These are phyloP conservation scores for Cyclotella sp. DNA, from an alignment of 108 stramenopile species.

Conservation along the genomic window DNA sequence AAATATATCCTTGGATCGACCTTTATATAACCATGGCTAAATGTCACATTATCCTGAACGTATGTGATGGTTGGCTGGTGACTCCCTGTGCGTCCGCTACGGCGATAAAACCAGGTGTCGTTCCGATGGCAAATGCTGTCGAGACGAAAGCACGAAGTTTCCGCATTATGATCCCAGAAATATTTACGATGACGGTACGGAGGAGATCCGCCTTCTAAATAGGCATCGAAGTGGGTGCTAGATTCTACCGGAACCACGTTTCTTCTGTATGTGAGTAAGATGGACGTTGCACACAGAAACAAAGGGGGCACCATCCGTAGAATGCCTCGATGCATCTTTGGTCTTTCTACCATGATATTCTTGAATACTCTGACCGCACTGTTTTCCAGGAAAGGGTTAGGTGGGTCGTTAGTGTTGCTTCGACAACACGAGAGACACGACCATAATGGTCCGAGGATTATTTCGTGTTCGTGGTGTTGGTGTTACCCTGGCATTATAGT, in stretches of 20 bases:
- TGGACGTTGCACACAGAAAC: not conserved
- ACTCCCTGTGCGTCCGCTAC: not conserved
- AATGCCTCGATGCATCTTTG: not conserved
- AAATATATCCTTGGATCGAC: conserved; percentile 35
- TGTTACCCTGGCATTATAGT: too few relatives aligned
- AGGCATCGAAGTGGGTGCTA: not conserved
- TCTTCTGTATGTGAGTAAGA: not conserved
- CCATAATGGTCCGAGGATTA: too few relatives aligned
- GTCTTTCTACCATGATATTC: not conserved
- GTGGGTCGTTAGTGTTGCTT: too few relatives aligned
- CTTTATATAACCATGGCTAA: conserved; percentile 12
- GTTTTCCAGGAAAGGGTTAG: too few relatives aligned
- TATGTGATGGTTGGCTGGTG: conserved; percentile 32
- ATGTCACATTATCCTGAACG: conserved; percentile 13
- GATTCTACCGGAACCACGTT: not conserved
- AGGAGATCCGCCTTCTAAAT: conserved; percentile 22
- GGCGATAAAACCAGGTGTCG: conserved; percentile 39
- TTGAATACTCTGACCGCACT: not conserved
- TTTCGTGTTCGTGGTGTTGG: too few relatives aligned
- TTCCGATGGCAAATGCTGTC: conserved; percentile 41
- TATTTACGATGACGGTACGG: not conserved
- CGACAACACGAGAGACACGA: too few relatives aligned
- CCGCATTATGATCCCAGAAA: conserved; percentile 32
- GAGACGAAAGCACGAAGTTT: conserved; percentile 30
- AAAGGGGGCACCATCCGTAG: not conserved